Evolutionary conservation across 2,329 filamentous ascomycete species (phyloP).

Genomic region (Hypoxylon sp.): DNA sequence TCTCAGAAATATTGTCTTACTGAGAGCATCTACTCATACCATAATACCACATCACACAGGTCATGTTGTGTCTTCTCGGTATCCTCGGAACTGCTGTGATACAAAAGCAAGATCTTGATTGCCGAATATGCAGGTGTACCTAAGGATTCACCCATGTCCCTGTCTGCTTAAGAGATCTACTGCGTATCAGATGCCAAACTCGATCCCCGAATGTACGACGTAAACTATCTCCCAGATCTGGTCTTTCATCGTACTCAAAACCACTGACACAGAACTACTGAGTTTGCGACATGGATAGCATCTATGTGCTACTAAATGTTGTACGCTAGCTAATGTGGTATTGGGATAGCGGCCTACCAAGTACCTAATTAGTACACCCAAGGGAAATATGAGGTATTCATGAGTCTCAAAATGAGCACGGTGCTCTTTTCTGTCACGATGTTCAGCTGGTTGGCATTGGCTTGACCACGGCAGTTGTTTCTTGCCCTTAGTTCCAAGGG

Average conservation of each 20-base stretch:
- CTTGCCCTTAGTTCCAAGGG: not conserved
- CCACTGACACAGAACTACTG: constrained; percentile 10
- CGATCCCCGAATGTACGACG: constrained; percentile 16
- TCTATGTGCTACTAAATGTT: constrained; percentile 11
- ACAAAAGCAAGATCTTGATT: constrained; percentile 41
- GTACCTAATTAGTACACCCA: not conserved
- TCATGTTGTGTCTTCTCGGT: constrained; percentile 45
- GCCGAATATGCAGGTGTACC: constrained; percentile 19
- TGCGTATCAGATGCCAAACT: constrained; percentile 30
- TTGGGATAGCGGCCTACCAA: not conserved
- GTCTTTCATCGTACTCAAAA: constrained; percentile 11
- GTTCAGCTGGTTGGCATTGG: not conserved
- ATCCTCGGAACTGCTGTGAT: constrained; percentile 46
- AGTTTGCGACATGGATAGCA: constrained; percentile 4
- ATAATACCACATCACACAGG: constrained; percentile 19
- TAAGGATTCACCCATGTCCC: constrained; percentile 23
- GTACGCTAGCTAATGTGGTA: constrained; percentile 1
- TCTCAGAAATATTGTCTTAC: constrained; percentile 35
- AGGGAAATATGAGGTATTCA: not conserved
- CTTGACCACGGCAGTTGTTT: not conserved
- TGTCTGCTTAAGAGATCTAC: constrained; percentile 15
- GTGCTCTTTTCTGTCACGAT: not conserved
- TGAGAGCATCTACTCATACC: constrained; percentile 20
- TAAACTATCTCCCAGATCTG: constrained; percentile 8
- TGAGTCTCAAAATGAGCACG: constrained; percentile 18